Base-by-base conservation (phyloP, 1,139 yeast genomes). In the Groenewaldozyma auringiensis region DNA sequence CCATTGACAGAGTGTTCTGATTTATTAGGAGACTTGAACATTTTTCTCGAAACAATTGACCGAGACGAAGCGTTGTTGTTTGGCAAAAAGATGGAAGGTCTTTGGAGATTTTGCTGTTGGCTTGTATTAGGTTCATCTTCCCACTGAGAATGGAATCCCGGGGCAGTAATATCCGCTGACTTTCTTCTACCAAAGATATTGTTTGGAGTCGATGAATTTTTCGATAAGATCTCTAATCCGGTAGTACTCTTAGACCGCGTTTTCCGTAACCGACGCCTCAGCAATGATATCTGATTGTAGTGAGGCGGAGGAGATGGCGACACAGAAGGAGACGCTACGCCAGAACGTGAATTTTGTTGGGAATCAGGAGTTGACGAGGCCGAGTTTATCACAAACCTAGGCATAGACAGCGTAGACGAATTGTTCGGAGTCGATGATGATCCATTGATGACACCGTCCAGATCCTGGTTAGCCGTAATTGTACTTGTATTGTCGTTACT, bases 211-310 rank as follows among this genome's bases (percentile, higher is more conserved):
- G n/a, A n/a, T n/a, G n/a, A n/a, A 25, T 11, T 25, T 25, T 40
- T 27, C 40, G 40, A 34, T 21, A 38, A n/a, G 14, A 48, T 37
- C 11, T 47, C 46, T 9, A 51, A 47, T 13, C 54, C 58, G 8
- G 57, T 51, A 34, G 54, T 56, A 33, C 58, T 54, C 35, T 50
- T 53, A 9, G 58, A 55, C 25, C 58, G 41, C 18, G 45, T 37
- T 41, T 53, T 55, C 29, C 45, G 42, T 38, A 54, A 37, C 32
- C 47, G 42, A 21, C 47, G 42, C 2, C 50, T 45, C 11, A 46
- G 44, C 8, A 27, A 32, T 18, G 44, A 37, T 6, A 20, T 18
- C 33, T 18, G 41, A 25, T 25, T 25, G 14, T 3, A n/a, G 6
- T 6, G 9, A 25, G 29, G 29, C 6, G 29, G 29, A 25, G 29